Percentiles rank a stretch among this genome's conserved stretches.
phyloP scores from a whole-genome alignment of 306 rosid genomes.

The Casuarina equisetifolia region DNA sequence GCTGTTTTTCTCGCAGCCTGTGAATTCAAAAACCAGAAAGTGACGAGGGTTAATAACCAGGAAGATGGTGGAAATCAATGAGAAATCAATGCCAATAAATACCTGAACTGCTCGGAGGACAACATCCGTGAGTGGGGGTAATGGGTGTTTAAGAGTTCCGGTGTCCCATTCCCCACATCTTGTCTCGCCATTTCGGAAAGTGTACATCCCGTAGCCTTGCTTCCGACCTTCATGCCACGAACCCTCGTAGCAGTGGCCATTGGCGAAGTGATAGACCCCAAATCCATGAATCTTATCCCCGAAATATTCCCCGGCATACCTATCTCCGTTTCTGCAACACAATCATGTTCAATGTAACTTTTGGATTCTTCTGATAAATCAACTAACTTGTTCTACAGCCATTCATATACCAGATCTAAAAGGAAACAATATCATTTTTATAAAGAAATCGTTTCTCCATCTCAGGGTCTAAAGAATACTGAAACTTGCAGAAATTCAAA shows the following conservation, averaged over 20 bases:
- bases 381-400: background rate
- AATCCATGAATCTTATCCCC: conserved; percentile 98
- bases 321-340: conserved; percentile 84
- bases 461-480: background rate
- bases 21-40: conserved; percentile 14
- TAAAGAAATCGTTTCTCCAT: conserved; percentile 1
- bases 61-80: conserved; percentile 1
- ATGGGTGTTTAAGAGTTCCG: conserved; percentile 74
- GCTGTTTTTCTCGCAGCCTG: conserved; percentile 90
- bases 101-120: conserved; percentile 85
- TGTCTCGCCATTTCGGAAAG: conserved; percentile 62
- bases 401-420: background rate
- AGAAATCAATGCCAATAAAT: conserved; percentile 2
- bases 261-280: conserved; percentile 91
- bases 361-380: background rate
- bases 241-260: conserved; percentile 94
- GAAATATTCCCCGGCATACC: conserved; percentile 96
- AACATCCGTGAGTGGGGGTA: conserved; percentile 49
- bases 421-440: background rate
- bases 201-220: conserved; percentile 81
- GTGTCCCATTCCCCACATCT: conserved; percentile 95
- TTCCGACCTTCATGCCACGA: conserved; percentile 97
- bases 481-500: background rate
- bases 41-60: background rate
- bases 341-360: conserved; percentile 5